A percentile compares a stretch with the other conserved stretches of the same genome.
Evolutionary conservation across 2,329 filamentous ascomycete species (phyloP).

Genomic region (Emydomyces testavorans): DNA sequence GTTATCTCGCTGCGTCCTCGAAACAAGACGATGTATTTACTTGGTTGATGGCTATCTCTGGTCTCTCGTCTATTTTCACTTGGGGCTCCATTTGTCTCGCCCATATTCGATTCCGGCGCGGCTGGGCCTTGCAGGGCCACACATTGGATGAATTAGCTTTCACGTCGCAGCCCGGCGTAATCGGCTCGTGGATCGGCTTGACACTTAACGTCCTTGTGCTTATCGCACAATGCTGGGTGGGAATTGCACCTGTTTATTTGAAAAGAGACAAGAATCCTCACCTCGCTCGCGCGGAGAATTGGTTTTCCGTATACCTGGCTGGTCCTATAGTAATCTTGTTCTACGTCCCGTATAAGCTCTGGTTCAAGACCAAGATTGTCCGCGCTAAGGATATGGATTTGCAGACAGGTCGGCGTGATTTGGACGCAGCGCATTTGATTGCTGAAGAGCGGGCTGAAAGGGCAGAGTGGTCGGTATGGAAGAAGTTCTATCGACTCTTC

Average conservation of each 20-base stretch:
- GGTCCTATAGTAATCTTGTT: conserved; percentile 33
- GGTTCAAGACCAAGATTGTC: conserved; percentile 19
- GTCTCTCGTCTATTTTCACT: conserved; percentile 53
- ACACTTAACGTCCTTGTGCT: conserved; percentile 53
- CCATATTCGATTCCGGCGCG: conserved; percentile 38
- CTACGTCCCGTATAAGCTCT: conserved; percentile 21
- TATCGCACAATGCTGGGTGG: conserved; percentile 68
- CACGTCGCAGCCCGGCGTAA: conserved; percentile 40
- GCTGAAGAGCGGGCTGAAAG: conserved; percentile 68
- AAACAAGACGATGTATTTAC: conserved; percentile 54
- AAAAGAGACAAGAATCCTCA: conserved; percentile 39
- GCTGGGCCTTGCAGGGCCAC: conserved; percentile 32
- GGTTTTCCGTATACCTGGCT: conserved; percentile 39
- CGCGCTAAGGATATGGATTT: conserved; percentile 19
- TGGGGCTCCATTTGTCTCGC: conserved; percentile 39
- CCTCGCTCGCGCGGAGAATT: conserved; percentile 38
- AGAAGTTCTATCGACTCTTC: conserved; percentile 60
- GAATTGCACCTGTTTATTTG: conserved; percentile 54
- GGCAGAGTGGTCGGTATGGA: conserved; percentile 62
- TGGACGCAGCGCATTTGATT: conserved; percentile 55
- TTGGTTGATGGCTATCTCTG: conserved; percentile 47
- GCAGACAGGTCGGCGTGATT: conserved; percentile 19
- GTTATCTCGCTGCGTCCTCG: conserved; percentile 59
- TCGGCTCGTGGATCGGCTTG: conserved; percentile 51
- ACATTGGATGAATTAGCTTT: conserved; percentile 30